Conservation (phyloP, 306 rosid species). For the Begonia masoniana region DNA sequence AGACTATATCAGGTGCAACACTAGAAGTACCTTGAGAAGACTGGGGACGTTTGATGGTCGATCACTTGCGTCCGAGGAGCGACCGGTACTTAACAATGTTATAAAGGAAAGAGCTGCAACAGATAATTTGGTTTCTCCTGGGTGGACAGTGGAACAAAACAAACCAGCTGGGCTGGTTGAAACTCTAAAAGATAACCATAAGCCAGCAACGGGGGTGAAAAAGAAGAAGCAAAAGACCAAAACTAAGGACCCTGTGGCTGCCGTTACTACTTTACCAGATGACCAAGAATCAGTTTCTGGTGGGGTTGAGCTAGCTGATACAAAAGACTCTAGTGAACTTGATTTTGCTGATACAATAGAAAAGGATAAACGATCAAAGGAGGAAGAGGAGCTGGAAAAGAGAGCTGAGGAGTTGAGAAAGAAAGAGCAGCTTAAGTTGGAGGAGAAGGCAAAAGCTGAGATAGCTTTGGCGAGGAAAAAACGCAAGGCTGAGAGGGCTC, state of each 20-base stretch:
- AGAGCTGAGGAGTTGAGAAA: constrained; percentile 56
- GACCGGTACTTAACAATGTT: constrained; percentile 33
- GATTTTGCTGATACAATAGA: constrained; percentile 6
- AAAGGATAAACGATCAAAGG: constrained; percentile 38
- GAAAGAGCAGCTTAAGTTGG: constrained; percentile 56
- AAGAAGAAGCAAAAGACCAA: constrained; percentile 22
- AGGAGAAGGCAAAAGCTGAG: constrained; percentile 68
- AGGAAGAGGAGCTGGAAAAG: constrained; percentile 53
- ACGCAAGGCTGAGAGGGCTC: constrained; percentile 59
- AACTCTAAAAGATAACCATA: constrained; percentile 21
- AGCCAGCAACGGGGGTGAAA: constrained; percentile 22
- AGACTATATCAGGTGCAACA: constrained; percentile 58
- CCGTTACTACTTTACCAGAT: constrained; percentile 20
- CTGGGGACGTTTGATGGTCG: constrained; percentile 73
- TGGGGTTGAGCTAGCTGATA: constrained; percentile 34
- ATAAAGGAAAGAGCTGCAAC: constrained; percentile 24
- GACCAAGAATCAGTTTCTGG: constrained; percentile 15
- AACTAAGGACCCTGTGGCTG: constrained; percentile 23
- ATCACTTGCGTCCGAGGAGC: constrained; percentile 60
- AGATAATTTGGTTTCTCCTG: constrained; percentile 16
- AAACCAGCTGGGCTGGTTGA: constrained; percentile 17
- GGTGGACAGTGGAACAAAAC: constrained; percentile 28
- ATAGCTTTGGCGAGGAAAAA: constrained; percentile 65
- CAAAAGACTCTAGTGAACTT: neutral
- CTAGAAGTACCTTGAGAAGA: constrained; percentile 69